Evolutionary conservation across 208 protist genomes (phyloP).

Genomic region (Crithidia expoeki): DNA sequence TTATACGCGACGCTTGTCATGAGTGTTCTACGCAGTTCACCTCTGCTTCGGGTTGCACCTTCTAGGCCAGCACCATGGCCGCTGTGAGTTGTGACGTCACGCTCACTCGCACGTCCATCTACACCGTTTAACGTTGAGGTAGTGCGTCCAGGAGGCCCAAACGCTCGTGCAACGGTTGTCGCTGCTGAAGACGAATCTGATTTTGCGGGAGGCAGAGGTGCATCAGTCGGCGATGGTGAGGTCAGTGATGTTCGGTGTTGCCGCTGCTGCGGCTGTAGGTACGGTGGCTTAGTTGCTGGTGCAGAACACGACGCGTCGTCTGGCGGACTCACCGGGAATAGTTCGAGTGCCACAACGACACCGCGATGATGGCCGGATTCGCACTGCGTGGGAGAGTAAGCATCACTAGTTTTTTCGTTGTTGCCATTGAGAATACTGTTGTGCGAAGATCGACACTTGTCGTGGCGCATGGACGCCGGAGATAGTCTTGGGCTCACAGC

Average conservation of each 20-base stretch:
- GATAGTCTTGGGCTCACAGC: not conserved
- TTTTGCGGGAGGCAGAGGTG: no score
- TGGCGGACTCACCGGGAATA: not conserved
- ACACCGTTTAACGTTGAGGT: no score
- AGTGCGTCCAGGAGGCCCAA: no score
- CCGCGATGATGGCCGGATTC: not conserved
- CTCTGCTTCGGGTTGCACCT: not conserved
- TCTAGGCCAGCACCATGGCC: not conserved
- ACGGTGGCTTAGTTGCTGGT: not conserved
- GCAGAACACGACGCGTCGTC: not conserved
- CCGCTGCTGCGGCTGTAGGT: not conserved
- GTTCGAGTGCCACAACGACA: slow-evolving; percentile 1
- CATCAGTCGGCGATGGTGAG: not conserved
- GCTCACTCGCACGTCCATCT: not conserved
- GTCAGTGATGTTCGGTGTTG: not conserved
- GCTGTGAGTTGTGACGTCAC: not conserved
- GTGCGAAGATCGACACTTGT: not conserved
- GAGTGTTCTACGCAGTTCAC: not conserved
- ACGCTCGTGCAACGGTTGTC: no score
- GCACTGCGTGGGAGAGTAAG: no score
- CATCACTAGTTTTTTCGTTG: no score
- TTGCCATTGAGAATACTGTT: no score
- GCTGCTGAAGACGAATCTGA: no score
- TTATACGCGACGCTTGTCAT: not conserved
- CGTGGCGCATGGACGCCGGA: not conserved